Conservation (phyloP, 306 rosid species). For the Acacia confusa region DNA sequence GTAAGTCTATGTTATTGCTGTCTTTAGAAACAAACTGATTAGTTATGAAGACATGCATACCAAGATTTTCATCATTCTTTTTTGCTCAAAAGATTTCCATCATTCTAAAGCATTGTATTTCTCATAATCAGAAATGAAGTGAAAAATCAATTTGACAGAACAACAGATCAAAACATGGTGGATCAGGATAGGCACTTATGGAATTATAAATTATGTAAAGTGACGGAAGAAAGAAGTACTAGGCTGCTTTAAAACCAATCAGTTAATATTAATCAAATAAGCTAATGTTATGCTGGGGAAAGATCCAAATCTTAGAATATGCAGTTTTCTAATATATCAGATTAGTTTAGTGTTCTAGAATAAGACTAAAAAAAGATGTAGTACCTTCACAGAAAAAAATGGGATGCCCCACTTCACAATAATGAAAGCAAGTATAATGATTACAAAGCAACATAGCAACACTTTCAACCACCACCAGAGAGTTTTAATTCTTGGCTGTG, state of each 20-base stretch:
- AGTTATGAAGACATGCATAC: no score
- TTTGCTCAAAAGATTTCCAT: no score
- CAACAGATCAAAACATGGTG: background rate
- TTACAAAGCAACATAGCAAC: conserved; percentile 46
- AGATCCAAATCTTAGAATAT: background rate
- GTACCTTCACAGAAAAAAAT: conserved; percentile 65
- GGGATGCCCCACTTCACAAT: conserved; percentile 67
- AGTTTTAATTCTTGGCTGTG: conserved; percentile 36
- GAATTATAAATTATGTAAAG: background rate
- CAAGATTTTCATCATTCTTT: no score
- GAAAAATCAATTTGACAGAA: background rate
- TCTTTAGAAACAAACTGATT: no score
- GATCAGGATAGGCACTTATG: background rate
- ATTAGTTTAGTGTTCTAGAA: conserved; percentile 1
- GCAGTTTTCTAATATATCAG: background rate
- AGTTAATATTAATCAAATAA: background rate
- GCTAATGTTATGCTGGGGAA: background rate
- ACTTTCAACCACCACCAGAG: conserved; percentile 62
- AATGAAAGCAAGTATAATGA: conserved; percentile 38
- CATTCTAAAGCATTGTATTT: background rate
- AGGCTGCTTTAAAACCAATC: background rate
- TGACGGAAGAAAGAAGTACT: background rate
- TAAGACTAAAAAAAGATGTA: conserved; percentile 21
- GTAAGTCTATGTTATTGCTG: background rate
- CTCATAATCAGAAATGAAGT: background rate